Evolutionary conservation across 2,329 filamentous ascomycete genomes (phyloP).

Genomic region (Fusarium irregulare): DNA sequence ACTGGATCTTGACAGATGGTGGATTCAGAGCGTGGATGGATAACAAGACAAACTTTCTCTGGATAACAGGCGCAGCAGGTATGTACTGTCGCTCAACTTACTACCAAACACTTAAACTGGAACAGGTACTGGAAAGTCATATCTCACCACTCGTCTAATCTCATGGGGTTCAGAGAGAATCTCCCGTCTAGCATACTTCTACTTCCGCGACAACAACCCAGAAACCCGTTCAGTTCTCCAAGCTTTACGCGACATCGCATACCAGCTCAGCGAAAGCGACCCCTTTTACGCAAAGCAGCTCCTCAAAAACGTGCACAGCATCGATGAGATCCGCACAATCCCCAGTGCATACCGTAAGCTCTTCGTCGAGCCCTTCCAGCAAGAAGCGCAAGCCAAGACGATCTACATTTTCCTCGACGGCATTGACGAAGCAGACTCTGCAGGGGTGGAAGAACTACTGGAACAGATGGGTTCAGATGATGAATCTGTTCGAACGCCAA

Average conservation of each 20-base stretch:
- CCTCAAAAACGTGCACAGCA: conserved; percentile 49
- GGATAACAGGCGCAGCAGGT: conserved; percentile 58
- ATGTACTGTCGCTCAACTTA: background rate
- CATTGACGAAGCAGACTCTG: conserved; percentile 57
- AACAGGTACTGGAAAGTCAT: conserved; percentile 59
- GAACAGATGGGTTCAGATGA: conserved; percentile 49
- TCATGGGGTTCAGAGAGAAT: conserved; percentile 52
- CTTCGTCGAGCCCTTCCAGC: conserved; percentile 53
- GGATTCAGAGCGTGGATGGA: conserved; percentile 54
- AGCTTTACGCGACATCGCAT: conserved; percentile 59
- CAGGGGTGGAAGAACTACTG: conserved; percentile 54
- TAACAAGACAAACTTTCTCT: conserved; percentile 55
- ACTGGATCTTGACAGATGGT: conserved; percentile 58
- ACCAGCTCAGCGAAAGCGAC: conserved; percentile 60
- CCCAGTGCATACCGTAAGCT: conserved; percentile 57
- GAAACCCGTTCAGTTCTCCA: conserved; percentile 58
- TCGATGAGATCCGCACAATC: conserved; percentile 57
- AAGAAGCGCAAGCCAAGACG: conserved; percentile 48
- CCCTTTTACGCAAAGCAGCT: conserved; percentile 58
- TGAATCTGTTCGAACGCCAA: conserved; percentile 28
- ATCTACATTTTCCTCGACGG: conserved; percentile 61
- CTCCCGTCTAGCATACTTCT: conserved; percentile 58
- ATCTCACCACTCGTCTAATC: conserved; percentile 58
- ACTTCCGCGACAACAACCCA: conserved; percentile 61
- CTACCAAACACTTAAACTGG: background rate